Evolutionary conservation across 2,329 filamentous ascomycete genomes (phyloP).

Genomic region (Fusarium phyllophilum): DNA sequence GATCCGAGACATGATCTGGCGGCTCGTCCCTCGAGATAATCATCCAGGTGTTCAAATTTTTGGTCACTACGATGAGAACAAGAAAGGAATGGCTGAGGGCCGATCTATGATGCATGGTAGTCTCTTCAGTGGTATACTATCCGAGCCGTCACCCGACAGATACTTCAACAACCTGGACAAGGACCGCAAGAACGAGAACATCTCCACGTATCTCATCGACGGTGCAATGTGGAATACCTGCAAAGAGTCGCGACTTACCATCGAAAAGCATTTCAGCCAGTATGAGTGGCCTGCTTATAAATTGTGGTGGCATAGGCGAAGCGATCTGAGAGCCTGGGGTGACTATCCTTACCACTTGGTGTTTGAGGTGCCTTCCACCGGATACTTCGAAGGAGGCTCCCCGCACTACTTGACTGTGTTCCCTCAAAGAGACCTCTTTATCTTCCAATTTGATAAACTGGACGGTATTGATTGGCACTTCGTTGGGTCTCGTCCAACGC

Average conservation of each 20-base stretch:
- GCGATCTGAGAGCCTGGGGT: accelerated
- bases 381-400: background rate
- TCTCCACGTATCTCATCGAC: conserved; percentile 18
- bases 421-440: conserved; percentile 5
- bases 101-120: background rate
- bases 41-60: conserved; percentile 3
- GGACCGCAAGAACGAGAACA: background rate
- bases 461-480: background rate
- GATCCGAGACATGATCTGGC: conserved; percentile 16
- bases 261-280: background rate
- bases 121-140: background rate
- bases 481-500: background rate
- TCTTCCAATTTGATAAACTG: background rate
- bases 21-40: background rate
- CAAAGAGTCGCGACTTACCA: conserved; percentile 12
- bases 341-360: too few relatives aligned
- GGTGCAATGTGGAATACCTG: conserved; percentile 19
- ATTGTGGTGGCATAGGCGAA: too few relatives aligned
- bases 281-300: background rate
- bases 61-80: background rate
- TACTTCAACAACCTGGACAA: background rate
- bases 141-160: background rate
- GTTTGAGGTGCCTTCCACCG: background rate
- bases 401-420: background rate
- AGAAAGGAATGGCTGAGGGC: background rate